Evolutionary conservation across 2,329 filamentous ascomycete genomes (phyloP), one percentile per base, ranked within the genome.

Genomic region (Fusarium virguliforme): DNA sequence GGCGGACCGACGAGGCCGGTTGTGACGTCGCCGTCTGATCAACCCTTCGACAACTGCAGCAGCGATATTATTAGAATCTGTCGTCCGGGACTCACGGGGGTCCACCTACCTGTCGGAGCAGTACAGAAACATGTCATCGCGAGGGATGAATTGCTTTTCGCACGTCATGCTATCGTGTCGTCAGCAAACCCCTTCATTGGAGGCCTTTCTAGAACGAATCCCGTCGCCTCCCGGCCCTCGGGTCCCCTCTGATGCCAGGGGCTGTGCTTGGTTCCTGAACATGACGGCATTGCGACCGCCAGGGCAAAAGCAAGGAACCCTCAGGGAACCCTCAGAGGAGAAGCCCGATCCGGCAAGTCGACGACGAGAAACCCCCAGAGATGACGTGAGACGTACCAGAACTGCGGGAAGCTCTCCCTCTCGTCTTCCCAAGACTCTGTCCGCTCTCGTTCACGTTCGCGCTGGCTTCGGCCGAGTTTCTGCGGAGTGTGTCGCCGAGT

Each of bases 361-460:
- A 46, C 8, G 8, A n/a, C 32, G 41, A 59, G 30, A 62, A 50
- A 32, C 56, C 37, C 34, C n/a, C 38, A 58, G 60, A 32, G 56
- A 63, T 63, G 61, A 68, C 50, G 62, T 67, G 66, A 71, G 63
- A 86, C 88, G 64, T 85, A 91, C 89, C 89, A 91, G 76, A 85
- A 91, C 77, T 90, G 88, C 24, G 89, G 89, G 69, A 91, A 91
- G 79, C 86, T 89, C 75, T 91, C 89, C 61, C 87, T 83, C 75
- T 89, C 88, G 60, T 90, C 85, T 59, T 88, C 85, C 77, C 83
- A 87, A 77, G 83, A 83, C 37, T 87, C 85, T 64, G 85, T 83
- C 76, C 82, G 81, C 67, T 88, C 84, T 65, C 82, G 82, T 72
- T 88, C 86, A 28, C 85, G 82, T 53, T 88, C 85, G 60, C 84